Base-by-base conservation (phyloP, 257 asterid genomes). In the Cruciata laevipes region DNA sequence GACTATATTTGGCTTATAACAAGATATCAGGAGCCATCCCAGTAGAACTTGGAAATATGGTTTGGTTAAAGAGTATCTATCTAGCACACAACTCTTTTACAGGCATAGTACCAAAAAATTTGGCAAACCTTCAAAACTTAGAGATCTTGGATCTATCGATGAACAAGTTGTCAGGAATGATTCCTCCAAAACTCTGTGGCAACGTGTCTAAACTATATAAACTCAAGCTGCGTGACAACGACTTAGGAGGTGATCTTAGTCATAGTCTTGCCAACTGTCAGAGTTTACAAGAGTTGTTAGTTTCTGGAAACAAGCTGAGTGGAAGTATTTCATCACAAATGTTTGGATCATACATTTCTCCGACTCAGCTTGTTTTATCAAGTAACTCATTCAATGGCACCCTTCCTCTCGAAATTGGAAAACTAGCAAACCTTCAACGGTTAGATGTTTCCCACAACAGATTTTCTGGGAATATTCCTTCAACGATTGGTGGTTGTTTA, bases 1-100 rank as follows among this genome's bases (percentile, higher is more conserved):
- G 17, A 21, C 18, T 80, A 9, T 24, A 23, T 2, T 1, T 76
- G 35, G 18, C 20, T 2, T 11, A 24, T 5, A 80, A 77, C 58
- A 64, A 68, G 57, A 63, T 81, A 25, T 74, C 64, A 35, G 83
- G 86, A 66, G 37, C 24, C 59, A 51, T 66, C 44, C 61, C 77
- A 58, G 12, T 21, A n/a, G 80, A 76, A n/a, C 52, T 83, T 16
- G 76, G 11, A 18, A 65, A 73, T 59, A 76, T 80, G 33, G 27
- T n/a, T n/a, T n/a, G n/a, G n/a, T n/a, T n/a, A n/a, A n/a, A n/a
- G n/a, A n/a, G n/a, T n/a, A n/a, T n/a, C n/a, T n/a, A n/a, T n/a
- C n/a, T n/a, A n/a, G n/a, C n/a, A n/a, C n/a, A n/a, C n/a, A n/a
- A n/a, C n/a, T n/a, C n/a, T n/a, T n/a, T n/a, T 7, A 24, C 72